Evolutionary conservation across 352 stramenopile genomes (phyloP), one percentile per base, ranked within the genome.

Genomic region (Globisporangium splendens): DNA sequence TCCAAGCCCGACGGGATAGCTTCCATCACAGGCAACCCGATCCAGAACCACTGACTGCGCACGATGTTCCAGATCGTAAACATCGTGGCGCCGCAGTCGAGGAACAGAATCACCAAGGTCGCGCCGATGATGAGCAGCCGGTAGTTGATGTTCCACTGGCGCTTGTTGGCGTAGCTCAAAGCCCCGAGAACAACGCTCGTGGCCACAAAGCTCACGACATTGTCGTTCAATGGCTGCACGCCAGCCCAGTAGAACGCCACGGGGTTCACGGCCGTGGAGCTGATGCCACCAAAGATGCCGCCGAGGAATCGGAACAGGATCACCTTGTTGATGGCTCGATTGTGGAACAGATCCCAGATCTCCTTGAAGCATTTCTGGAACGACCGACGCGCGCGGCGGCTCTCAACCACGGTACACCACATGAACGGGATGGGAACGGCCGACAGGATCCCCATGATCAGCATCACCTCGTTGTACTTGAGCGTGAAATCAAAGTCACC

Each of bases 31-130:
- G 79, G 68, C 35, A 86, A 50, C 10, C 79, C 79, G 44, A 86
- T 77, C 72, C 70, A 89, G 43, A 89, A 68, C 76, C 72, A 89
- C 50, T 86, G 76, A 38, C 59, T 86, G 22, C 78, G 70, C 5
- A 86, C 66, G 47, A 87, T 44, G 22, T 74, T 52, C 76, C 76
- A 89, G 47, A 83, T 77, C 33, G 76, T 83, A 24, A 87, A 72
- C 49, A 89, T 60, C 11, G 68, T 82, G 1, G 66, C 61, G 8
- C 62, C 61, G 21, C 61, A 72, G 61, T 89, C 79, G 21, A 86
- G 46, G 17, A 65, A 39, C 3, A 89, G 21, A 13, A 76, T 43
- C 6, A 68, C 48, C 13, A 79, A 33, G 3, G 61, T 80, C 17
- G 56, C 58, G 7, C 57, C 48, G 42, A 83, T 56, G 46, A 86